Conservation (phyloP, 139 green algal genomes). For the Desmodesmus armatus region DNA sequence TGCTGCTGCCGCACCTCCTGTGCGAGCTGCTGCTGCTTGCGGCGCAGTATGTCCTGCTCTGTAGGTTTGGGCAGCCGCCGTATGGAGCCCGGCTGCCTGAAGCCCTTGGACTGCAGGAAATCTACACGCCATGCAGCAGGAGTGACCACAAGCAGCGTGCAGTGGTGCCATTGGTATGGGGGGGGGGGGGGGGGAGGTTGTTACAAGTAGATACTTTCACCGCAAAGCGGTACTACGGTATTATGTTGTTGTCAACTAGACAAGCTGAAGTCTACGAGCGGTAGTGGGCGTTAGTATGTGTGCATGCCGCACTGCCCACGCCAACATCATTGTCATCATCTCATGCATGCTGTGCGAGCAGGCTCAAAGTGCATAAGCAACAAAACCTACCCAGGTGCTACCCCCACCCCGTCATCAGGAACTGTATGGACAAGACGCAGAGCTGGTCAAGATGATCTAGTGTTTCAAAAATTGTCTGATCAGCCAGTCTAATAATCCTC, state of each 20-base stretch:
- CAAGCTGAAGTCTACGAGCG: too few species aligned
- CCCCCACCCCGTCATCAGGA: too few species aligned
- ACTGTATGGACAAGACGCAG: not conserved
- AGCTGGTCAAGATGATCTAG: not conserved
- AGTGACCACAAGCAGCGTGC: not conserved
- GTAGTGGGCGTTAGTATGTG: too few species aligned
- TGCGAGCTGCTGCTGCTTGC: not conserved
- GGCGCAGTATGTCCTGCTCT: not conserved
- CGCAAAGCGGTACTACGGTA: too few species aligned
- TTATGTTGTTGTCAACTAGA: too few species aligned
- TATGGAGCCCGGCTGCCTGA: not conserved
- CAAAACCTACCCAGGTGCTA: not conserved
- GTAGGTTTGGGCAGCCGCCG: slow-evolving; percentile 16
- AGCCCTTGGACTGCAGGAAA: slow-evolving; percentile 18
- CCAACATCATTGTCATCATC: too few species aligned
- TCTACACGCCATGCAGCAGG: not conserved
- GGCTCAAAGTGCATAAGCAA: not conserved
- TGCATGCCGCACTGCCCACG: too few species aligned
- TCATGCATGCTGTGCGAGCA: not conserved
- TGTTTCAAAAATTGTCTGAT: too few species aligned
- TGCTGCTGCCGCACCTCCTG: not conserved
- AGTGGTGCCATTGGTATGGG: not conserved
- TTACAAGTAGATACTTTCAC: not conserved
- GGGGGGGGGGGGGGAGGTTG: not conserved
- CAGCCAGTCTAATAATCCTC: too few species aligned